Conservation (phyloP, 805 yeast species). For the Myxozyma monticola region DNA sequence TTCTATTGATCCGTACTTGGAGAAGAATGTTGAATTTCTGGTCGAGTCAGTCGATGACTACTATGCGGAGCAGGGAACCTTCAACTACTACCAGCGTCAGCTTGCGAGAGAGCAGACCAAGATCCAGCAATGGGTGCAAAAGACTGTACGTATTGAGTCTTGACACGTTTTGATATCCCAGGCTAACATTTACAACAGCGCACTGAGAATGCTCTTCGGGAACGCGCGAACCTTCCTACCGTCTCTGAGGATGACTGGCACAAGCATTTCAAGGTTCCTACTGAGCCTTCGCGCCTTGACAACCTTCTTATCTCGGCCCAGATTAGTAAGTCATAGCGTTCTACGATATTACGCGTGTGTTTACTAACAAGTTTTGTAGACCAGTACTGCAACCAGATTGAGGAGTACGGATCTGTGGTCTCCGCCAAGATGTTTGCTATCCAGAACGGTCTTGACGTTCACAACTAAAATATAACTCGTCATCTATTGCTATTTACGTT, state of each 20-base stretch:
- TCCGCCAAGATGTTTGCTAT: slow-evolving; percentile 61
- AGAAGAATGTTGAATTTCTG: slow-evolving; percentile 57
- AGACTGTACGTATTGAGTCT: slow-evolving; percentile 40
- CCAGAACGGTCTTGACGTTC: slow-evolving; percentile 46
- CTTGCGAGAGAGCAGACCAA: slow-evolving; percentile 67
- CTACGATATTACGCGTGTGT: neutral
- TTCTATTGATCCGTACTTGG: slow-evolving; percentile 45
- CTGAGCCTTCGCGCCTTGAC: slow-evolving; percentile 73
- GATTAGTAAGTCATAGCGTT: slow-evolving; percentile 38
- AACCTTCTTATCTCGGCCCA: slow-evolving; percentile 67
- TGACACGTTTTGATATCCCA: neutral
- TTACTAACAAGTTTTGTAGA: slow-evolving; percentile 36
- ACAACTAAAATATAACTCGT: slow-evolving; percentile 3
- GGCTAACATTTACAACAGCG: slow-evolving; percentile 35
- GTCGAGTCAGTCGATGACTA: slow-evolving; percentile 70
- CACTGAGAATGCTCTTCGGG: slow-evolving; percentile 62
- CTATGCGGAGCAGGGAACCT: slow-evolving; percentile 75
- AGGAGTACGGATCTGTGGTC: slow-evolving; percentile 67
- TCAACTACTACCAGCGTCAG: slow-evolving; percentile 79
- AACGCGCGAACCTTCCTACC: slow-evolving; percentile 54
- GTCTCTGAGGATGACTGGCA: slow-evolving; percentile 62
- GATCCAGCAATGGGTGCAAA: slow-evolving; percentile 72
- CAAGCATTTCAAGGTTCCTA: slow-evolving; percentile 62
- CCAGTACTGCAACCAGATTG: slow-evolving; percentile 68
- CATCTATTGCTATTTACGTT: too few relatives aligned